phyloP scores from a whole-genome alignment of 352 stramenopile species.

The Pythium aquatile region DNA sequence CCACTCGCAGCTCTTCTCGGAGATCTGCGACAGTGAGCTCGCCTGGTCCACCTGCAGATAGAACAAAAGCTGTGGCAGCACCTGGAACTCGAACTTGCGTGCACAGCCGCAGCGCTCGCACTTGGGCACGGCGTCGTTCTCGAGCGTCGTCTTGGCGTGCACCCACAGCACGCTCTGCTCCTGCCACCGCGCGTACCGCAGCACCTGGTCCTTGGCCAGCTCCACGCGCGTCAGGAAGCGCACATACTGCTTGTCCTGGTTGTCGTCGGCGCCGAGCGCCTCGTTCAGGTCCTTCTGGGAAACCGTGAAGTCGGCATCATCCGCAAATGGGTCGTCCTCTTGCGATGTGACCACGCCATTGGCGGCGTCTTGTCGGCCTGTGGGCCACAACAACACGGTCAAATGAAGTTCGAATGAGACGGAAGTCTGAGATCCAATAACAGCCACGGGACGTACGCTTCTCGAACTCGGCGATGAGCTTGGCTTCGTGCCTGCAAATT shows the following conservation, averaged over 20 bases:
- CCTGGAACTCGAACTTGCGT: slow-evolving; percentile 94
- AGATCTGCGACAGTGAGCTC: slow-evolving; percentile 52
- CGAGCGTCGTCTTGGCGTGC: slow-evolving; percentile 52
- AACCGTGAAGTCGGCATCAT: slow-evolving; percentile 74
- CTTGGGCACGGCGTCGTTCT: slow-evolving; percentile 41
- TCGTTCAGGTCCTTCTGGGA: slow-evolving; percentile 78
- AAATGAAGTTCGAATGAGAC: background rate
- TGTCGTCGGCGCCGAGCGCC: slow-evolving; percentile 47
- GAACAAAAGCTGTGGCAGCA: slow-evolving; percentile 94
- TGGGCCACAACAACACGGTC: background rate
- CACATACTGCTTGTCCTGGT: slow-evolving; percentile 79
- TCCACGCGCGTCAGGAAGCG: slow-evolving; percentile 81
- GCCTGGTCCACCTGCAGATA: slow-evolving; percentile 84
- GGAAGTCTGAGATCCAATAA: too few species aligned
- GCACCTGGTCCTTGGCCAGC: slow-evolving; percentile 79
- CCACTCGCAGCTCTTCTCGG: slow-evolving; percentile 83
- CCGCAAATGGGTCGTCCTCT: slow-evolving; percentile 54
- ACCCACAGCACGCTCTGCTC: slow-evolving; percentile 87
- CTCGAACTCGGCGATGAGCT: slow-evolving; percentile 72
- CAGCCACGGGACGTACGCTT: slow-evolving; percentile 36
- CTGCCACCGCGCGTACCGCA: slow-evolving; percentile 91
- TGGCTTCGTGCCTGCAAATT: slow-evolving; percentile 46
- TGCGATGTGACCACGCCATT: slow-evolving; percentile 15
- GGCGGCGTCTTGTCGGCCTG: slow-evolving; percentile 2
- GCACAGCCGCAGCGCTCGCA: slow-evolving; percentile 80